Base-by-base conservation (phyloP, 2,329 filamentous ascomycete genomes). In the Hirsutella minnesotensis region DNA sequence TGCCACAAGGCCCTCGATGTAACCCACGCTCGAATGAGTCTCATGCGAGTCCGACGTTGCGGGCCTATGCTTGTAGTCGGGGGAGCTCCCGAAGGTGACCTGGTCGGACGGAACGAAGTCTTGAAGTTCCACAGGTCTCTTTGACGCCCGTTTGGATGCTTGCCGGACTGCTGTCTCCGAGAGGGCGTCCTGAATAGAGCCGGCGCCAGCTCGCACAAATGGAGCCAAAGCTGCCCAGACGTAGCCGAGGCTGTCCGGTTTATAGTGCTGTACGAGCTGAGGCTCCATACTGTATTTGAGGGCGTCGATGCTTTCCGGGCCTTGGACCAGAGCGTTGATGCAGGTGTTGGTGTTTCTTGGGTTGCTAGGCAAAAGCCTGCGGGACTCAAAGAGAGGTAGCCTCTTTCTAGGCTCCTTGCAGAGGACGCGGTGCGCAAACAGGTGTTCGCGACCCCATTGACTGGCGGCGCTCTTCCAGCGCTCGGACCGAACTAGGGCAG, bases 401-500 rank as follows among this genome's bases (percentile, higher is more conserved):
- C 31, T 33, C 31, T 33, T 33, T 33, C 31, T 33, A 33, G 31
- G 31, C 31, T 33, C 31, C 31, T 33, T 39, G 36, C 39, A 44
- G 13, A 44, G n/a, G 15, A 44, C 39, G 5, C 43, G 43, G 21
- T 21, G 29, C n/a, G 43, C 43, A 38, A 38, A 41, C 18, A 44
- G 37, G 16, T 44, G 27, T 34, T 38, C 19, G 18, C 18, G 19
- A n/a, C 21, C 39, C 43, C 43, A 44, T 9, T 29, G 15, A 20
- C 43, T 44, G 19, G 22, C 39, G 22, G 18, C 43, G n/a, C 39
- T 35, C n/a, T 41, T 29, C 38, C 31, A 44, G 20, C 27, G 5
- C 18, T 19, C 3, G 12, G 31, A 16, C 35, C 12, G 20, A 21
- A 21, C 40, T 9, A 44, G 42, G 16, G 21, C n/a, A 3, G 33